Evolutionary conservation across 768 basidiomycete genomes (phyloP), one percentile per base, ranked within the genome.

Genomic region (Tulasnella sp.): DNA sequence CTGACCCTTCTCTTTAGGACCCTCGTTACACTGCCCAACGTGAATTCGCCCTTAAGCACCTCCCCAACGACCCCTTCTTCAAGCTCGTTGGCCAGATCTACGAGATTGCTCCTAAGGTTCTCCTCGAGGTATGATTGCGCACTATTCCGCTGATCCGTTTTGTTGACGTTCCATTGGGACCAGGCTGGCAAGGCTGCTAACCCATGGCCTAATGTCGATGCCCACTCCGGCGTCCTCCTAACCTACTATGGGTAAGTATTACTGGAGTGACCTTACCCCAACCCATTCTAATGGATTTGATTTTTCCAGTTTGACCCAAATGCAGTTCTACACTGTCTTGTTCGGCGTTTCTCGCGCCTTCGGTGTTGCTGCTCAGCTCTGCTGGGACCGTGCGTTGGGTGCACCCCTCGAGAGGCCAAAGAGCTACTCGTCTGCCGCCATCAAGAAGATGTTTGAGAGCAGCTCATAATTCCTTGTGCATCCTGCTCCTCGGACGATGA

Each of bases 281-380:
- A 4, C 4, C 49, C 34, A 14, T 19, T n/a, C 34, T 11, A 23
- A 15, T 19, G 11, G 49, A 11, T 9, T 46, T 21, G 21, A 9
- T 19, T 14, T 41, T 62, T 66, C 65, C 65, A 70, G 89, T 48
- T 73, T 94, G 55, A 79, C 77, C 61, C 81, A 93, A 71, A 91
- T 93, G 84, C 80, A 89, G 68, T 97, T 86, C 77, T 97, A 97
- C 75, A 97, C 93, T 63, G 94, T 98, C 56, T 76, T 96, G 59
- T 96, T 96, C 70, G 92, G 91, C 74, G 87, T 96, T 6, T 93
- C 89, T n/a, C 85, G 90, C 67, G 90, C 87, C 15, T 87, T 90
- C 63, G 87, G 87, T 73, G 88, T 90, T 56, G 79, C 85, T 54
- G 82, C 88, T 31, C 90, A 92, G 66, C 75, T 90, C 62, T 88